Evolutionary conservation across 2,329 filamentous ascomycete genomes (phyloP).

Genomic region (Cordyceps javanica): DNA sequence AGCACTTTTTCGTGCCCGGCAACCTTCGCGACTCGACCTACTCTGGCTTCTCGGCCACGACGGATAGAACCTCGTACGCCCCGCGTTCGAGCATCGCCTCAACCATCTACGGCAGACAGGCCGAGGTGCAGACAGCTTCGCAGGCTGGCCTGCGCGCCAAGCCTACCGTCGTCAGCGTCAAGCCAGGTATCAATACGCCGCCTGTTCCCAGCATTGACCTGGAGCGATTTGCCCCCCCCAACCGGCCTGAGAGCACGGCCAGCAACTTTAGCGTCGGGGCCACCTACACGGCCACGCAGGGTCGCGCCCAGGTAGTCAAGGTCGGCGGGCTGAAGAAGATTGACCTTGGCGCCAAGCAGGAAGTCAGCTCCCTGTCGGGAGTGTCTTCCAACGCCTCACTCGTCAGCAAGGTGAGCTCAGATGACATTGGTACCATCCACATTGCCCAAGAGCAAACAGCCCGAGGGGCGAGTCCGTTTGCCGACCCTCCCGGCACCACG

Average conservation of each 20-base stretch:
- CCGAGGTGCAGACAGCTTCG: conserved; percentile 73
- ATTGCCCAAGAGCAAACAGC: conserved; percentile 42
- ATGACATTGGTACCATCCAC: conserved; percentile 38
- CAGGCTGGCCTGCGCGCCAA: conserved; percentile 84
- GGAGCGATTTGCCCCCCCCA: conserved; percentile 44
- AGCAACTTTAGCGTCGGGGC: conserved; percentile 62
- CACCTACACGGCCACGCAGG: conserved; percentile 56
- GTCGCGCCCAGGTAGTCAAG: conserved; percentile 54
- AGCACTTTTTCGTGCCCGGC: conserved; percentile 89
- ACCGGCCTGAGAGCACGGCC: conserved; percentile 46
- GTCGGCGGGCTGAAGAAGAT: conserved; percentile 48
- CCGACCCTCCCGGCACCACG: conserved; percentile 26
- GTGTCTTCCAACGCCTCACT: conserved; percentile 15
- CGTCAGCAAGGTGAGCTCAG: conserved; percentile 16
- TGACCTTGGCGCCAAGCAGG: conserved; percentile 32
- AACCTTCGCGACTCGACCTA: conserved; percentile 89
- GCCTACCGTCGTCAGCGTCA: conserved; percentile 89
- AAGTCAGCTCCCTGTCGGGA: conserved; percentile 24
- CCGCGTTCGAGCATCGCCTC: conserved; percentile 75
- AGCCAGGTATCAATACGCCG: conserved; percentile 59
- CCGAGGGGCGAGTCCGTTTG: conserved; percentile 46
- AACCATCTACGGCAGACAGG: conserved; percentile 89
- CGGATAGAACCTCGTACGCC: conserved; percentile 53
- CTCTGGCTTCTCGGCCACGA: conserved; percentile 64
- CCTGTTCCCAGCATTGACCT: conserved; percentile 69